Conservation (phyloP, 2,329 filamentous ascomycete species). For the Emergomyces africanus region DNA sequence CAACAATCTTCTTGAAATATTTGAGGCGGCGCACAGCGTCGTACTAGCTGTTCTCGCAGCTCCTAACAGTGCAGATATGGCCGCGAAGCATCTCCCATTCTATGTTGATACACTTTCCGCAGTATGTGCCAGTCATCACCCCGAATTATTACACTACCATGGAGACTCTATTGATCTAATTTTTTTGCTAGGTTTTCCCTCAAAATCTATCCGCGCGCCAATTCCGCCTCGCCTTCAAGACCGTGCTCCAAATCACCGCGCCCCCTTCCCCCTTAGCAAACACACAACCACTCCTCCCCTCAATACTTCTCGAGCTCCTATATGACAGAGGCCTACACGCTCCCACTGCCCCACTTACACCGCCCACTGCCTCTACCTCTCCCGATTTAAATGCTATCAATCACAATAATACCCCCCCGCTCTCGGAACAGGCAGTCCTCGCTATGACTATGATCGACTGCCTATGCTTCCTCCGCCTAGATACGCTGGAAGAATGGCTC, state of each 20-base stretch:
- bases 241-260: constrained; percentile 66
- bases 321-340: constrained; percentile 50
- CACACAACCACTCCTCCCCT: constrained; percentile 63
- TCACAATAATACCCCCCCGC: constrained; percentile 9
- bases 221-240: constrained; percentile 79
- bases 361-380: constrained; percentile 10
- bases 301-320: constrained; percentile 67
- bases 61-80: constrained; percentile 60
- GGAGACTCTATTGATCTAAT: not conserved
- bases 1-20: constrained; percentile 52
- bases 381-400: constrained; percentile 20
- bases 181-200: constrained; percentile 51
- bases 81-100: constrained; percentile 60
- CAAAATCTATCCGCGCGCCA: constrained; percentile 66
- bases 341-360: constrained; percentile 35
- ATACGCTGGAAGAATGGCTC: constrained; percentile 68
- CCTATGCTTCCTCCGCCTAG: constrained; percentile 58
- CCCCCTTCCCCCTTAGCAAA: constrained; percentile 65
- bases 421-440: constrained; percentile 71
- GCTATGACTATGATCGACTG: constrained; percentile 68
- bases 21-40: constrained; percentile 77
- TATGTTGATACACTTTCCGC: constrained; percentile 72
- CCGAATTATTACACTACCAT: not conserved
- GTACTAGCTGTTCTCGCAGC: constrained; percentile 69
- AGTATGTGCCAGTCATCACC: constrained; percentile 18